phyloP scores from a whole-genome alignment of 208 protist species.

The Strigomonas culicis region DNA sequence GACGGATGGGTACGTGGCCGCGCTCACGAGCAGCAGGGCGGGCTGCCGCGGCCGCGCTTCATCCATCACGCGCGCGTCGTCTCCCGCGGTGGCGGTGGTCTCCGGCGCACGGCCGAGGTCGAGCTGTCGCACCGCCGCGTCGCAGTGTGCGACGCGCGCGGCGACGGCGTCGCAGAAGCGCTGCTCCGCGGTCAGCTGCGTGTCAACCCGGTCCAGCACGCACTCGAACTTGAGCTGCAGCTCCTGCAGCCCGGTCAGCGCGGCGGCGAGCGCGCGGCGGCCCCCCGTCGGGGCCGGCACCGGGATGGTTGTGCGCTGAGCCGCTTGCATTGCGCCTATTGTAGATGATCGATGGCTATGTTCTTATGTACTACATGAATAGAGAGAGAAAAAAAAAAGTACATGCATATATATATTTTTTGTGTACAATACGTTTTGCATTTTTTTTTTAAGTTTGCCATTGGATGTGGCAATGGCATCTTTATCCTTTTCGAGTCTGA shows the following conservation, averaged over 20 bases:
- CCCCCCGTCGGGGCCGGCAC: slow-evolving; percentile 25
- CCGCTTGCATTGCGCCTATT: background rate
- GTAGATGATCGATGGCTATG: background rate
- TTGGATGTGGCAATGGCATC: background rate
- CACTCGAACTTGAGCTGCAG: slow-evolving; percentile 14
- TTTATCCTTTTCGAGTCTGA: background rate
- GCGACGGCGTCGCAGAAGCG: slow-evolving; percentile 8
- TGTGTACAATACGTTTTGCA: background rate
- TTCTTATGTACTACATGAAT: background rate
- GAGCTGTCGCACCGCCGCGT: background rate
- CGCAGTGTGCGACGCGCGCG: slow-evolving; percentile 16
- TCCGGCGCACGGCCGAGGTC: slow-evolving; percentile 6
- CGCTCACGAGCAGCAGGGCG: background rate
- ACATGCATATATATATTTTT: background rate
- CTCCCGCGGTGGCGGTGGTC: slow-evolving; percentile 17
- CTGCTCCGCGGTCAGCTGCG: slow-evolving; percentile 5
- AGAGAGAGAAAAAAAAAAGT: background rate
- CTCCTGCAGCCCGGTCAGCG: slow-evolving; percentile 19
- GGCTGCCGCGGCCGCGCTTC: background rate
- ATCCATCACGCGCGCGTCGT: slow-evolving; percentile 13
- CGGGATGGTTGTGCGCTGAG: slow-evolving; percentile 16
- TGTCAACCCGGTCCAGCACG: slow-evolving; percentile 16
- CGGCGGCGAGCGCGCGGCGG: slow-evolving; percentile 13
- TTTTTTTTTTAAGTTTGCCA: background rate
- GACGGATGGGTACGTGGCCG: background rate